A percentile compares a stretch with the other conserved stretches of the same genome.
phyloP scores from a whole-genome alignment of 2,329 filamentous ascomycete species.

The Aaosphaeria pasadenensis region DNA sequence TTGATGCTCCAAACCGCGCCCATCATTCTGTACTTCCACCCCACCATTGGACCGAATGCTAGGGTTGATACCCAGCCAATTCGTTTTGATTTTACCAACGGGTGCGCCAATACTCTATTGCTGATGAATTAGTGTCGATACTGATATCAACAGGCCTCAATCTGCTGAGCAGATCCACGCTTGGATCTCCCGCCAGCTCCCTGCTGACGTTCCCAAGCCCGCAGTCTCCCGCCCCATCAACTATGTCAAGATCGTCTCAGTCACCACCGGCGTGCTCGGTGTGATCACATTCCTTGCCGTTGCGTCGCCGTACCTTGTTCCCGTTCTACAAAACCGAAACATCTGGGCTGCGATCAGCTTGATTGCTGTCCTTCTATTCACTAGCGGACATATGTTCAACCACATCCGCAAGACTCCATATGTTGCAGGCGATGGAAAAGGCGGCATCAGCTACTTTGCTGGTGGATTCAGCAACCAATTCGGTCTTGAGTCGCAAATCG shows the following conservation, averaged over 20 bases:
- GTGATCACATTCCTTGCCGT: slow-evolving; percentile 66
- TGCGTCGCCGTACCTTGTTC: slow-evolving; percentile 74
- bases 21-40: slow-evolving; percentile 81
- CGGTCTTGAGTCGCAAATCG: slow-evolving; percentile 91
- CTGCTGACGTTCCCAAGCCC: slow-evolving; percentile 66
- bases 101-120: slow-evolving; percentile 51
- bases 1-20: slow-evolving; percentile 92
- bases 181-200: slow-evolving; percentile 77
- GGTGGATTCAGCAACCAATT: slow-evolving; percentile 90
- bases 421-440: slow-evolving; percentile 77
- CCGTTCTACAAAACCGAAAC: slow-evolving; percentile 83
- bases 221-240: slow-evolving; percentile 81
- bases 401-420: slow-evolving; percentile 96
- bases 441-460: slow-evolving; percentile 87
- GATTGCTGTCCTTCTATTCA: slow-evolving; percentile 88
- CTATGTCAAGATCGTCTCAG: slow-evolving; percentile 70
- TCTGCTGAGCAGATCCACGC: slow-evolving; percentile 73
- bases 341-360: slow-evolving; percentile 89
- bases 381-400: slow-evolving; percentile 98
- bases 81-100: slow-evolving; percentile 80
- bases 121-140: background rate
- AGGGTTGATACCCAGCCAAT: slow-evolving; percentile 65
- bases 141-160: slow-evolving; percentile 54
- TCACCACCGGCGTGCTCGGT: slow-evolving; percentile 68
- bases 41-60: slow-evolving; percentile 78